phyloP scores from a whole-genome alignment of 1,284 basidiomycete species.

The Schizophyllum amplum region DNA sequence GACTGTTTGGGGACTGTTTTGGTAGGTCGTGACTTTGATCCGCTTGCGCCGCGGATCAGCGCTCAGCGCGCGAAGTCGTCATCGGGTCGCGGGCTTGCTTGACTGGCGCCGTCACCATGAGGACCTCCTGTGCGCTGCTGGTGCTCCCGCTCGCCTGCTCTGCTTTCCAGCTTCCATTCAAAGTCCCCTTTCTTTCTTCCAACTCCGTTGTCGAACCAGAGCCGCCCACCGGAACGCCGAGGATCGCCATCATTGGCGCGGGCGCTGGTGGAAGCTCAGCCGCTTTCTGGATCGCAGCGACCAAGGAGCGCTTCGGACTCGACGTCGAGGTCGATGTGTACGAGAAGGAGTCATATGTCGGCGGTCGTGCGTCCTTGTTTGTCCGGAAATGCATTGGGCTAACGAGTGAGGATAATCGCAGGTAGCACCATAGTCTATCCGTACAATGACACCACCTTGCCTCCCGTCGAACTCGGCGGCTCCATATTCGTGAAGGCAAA shows the following conservation, averaged over 20 bases:
- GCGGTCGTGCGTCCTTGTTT: constrained; percentile 64
- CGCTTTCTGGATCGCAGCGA: constrained; percentile 80
- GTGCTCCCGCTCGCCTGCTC: constrained; percentile 22
- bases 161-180: constrained; percentile 52
- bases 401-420: constrained; percentile 20
- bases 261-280: constrained; percentile 82
- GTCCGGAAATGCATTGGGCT: constrained; percentile 1
- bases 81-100: too few relatives aligned
- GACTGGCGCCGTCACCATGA: constrained; percentile 17
- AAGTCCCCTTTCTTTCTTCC: constrained; percentile 27
- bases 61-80: too few relatives aligned
- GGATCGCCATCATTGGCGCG: constrained; percentile 83
- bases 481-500: constrained; percentile 84
- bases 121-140: constrained; percentile 10
- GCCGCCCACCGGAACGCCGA: constrained; percentile 19
- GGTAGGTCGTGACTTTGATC: too few relatives aligned
- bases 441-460: constrained; percentile 53
- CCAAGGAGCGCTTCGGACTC: constrained; percentile 57
- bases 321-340: constrained; percentile 77
- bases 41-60: too few relatives aligned
- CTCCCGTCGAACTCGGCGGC: constrained; percentile 78
- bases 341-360: constrained; percentile 69
- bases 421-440: constrained; percentile 76
- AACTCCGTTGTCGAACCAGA: constrained; percentile 8
- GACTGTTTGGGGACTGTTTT: too few relatives aligned